Base-by-base conservation (phyloP, 495 filamentous ascomycete genomes). In the Daldinia decipiens region DNA sequence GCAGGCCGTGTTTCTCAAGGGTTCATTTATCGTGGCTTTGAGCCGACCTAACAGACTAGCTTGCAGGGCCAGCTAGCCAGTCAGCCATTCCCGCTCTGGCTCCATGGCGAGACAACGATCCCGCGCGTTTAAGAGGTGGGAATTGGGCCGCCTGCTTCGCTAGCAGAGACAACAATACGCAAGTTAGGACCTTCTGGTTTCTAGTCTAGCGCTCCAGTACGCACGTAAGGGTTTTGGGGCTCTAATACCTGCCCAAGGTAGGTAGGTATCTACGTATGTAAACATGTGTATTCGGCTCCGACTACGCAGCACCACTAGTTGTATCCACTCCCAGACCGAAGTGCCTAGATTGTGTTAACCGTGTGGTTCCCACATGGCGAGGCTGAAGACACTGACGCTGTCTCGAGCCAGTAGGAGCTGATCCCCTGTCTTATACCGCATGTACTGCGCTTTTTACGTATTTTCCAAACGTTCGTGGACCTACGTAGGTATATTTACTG, bases 301-400 rank as follows among this genome's bases (percentile, higher is more conserved):
- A 59, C 47, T 26, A 43, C 4, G 21, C 17, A 47, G 59, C 21
- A 39, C 50, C 31, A 67, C 1, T 11, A 66, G 40, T 34, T 34
- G n/a, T 24, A 54, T 40, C 31, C 55, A 45, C 62, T 52, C 43
- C 27, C 45, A 58, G 31, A 59, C 55, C 21, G 43, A 31, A 24
- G 19, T 19, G 17, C 43, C 11, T 40, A 34, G 24, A 34, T 9
- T n/a, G 11, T 36, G 40, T 29, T 19, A 17, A 32, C 27, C 24
- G 60, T 73, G 57, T 59, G 62, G 34, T 61, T 50, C 43, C 72
- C 72, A 75, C 70, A 75, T 73, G 72, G 74, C 69, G 73, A 77
- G 75, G 75, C 75, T 77, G 75, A 75, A 68, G 57, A 67, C 31
- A 57, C 40, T 56, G 64, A 61, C 53, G 56, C 40, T 73, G 50